Percentiles rank a stretch among this genome's conserved stretches.
Conservation (phyloP, 1,139 yeast species). For the Lodderomyces margitis region DNA sequence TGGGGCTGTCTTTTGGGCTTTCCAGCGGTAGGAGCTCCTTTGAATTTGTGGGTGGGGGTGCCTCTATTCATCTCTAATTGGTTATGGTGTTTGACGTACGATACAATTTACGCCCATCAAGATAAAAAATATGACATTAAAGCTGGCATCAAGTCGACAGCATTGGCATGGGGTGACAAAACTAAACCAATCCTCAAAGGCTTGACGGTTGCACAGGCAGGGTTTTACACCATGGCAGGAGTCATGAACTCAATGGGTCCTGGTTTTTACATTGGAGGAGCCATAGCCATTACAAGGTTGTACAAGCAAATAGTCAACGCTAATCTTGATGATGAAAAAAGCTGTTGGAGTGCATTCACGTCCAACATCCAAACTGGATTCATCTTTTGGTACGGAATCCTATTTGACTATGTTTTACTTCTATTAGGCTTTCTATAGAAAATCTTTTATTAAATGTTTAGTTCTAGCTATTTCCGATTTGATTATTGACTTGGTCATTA, state of each 20-base stretch:
- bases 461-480: conserved; percentile 24
- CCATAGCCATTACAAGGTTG: conserved; percentile 66
- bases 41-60: conserved; percentile 70
- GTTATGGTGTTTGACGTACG: conserved; percentile 94
- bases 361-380: conserved; percentile 82
- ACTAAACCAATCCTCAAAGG: conserved; percentile 68
- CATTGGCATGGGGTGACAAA: conserved; percentile 84
- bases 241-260: conserved; percentile 84
- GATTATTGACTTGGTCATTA: conserved; percentile 28
- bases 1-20: conserved; percentile 96
- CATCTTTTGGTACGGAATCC: conserved; percentile 71
- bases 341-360: conserved; percentile 80
- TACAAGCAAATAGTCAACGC: conserved; percentile 66
- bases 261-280: conserved; percentile 67
- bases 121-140: conserved; percentile 82
- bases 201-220: conserved; percentile 66
- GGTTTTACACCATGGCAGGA: conserved; percentile 68
- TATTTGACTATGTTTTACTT: conserved; percentile 65
- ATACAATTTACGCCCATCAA: conserved; percentile 96
- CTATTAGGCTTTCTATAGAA: conserved; percentile 41
- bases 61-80: conserved; percentile 77
- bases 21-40: conserved; percentile 87
- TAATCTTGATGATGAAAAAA: conserved; percentile 70
- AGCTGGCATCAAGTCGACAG: conserved; percentile 94
- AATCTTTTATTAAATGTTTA: conserved; percentile 15